A percentile compares a stretch with the other conserved stretches of the same genome.
phyloP scores from a whole-genome alignment of 345 rosid genomes.

The Erucastrum elatum region DNA sequence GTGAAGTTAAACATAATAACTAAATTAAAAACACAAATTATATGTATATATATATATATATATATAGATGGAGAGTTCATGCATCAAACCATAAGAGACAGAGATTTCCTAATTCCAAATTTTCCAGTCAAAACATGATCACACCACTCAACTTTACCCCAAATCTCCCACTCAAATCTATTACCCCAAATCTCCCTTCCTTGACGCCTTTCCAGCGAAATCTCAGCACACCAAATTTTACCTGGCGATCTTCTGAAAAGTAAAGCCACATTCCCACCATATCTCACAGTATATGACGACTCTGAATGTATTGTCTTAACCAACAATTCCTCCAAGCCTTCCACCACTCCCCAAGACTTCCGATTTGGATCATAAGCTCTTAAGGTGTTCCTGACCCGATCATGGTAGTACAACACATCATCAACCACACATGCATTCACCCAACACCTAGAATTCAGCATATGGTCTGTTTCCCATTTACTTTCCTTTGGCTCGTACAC shows the following conservation, averaged over 20 bases:
- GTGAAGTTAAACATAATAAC: not conserved
- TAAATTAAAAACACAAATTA: not conserved
- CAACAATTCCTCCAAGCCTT: not conserved
- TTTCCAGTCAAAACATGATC: not conserved
- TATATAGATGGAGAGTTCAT: not conserved
- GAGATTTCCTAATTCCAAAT: not conserved
- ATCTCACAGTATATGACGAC: not conserved
- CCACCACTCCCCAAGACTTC: not conserved
- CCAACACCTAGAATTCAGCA: not conserved
- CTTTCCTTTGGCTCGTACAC: not conserved
- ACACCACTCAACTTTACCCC: not conserved
- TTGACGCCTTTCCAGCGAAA: not conserved
- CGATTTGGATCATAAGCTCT: not conserved
- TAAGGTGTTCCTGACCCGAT: not conserved
- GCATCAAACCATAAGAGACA: not conserved
- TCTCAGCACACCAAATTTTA: not conserved
- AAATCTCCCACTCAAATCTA: too few relatives aligned
- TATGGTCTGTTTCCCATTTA: not conserved
- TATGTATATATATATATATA: not conserved
- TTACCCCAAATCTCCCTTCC: not conserved
- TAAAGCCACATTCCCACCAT: not conserved
- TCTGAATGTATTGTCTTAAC: not conserved
- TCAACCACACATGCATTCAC: not conserved
- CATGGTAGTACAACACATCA: not conserved
- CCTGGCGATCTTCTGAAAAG: not conserved